Evolutionary conservation across 1,284 basidiomycete genomes (phyloP).

Genomic region (Spongispora temasekensis): DNA sequence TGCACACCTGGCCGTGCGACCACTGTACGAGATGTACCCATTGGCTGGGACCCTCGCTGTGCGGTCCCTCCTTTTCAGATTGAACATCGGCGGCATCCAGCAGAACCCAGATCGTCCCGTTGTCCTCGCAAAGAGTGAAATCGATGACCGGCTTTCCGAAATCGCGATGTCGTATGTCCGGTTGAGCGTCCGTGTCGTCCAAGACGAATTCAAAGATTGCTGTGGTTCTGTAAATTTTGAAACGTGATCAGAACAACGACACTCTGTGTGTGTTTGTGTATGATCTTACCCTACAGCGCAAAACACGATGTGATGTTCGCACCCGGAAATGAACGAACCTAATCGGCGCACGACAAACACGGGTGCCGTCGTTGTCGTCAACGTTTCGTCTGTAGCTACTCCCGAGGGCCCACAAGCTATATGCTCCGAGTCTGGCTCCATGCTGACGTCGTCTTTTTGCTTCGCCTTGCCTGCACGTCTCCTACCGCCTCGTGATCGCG

Average conservation of each 20-base stretch:
- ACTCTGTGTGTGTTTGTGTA: too few relatives aligned
- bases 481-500: slow-evolving; percentile 23
- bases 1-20: slow-evolving; percentile 22
- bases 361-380: slow-evolving; percentile 49
- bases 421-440: slow-evolving; percentile 11
- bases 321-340: slow-evolving; percentile 25
- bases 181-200: slow-evolving; percentile 30
- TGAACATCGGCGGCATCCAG: slow-evolving; percentile 49
- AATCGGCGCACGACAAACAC: slow-evolving; percentile 34
- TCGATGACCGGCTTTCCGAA: slow-evolving; percentile 61
- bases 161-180: slow-evolving; percentile 46
- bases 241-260: too few relatives aligned
- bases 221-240: slow-evolving; percentile 65
- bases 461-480: slow-evolving; percentile 30
- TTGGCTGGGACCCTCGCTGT: slow-evolving; percentile 26
- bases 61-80: slow-evolving; percentile 36
- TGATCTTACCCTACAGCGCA: slow-evolving; percentile 71
- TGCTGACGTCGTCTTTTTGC: slow-evolving; percentile 14
- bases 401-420: background rate
- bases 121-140: slow-evolving; percentile 48
- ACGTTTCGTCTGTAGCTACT: background rate
- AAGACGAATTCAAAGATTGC: slow-evolving; percentile 61
- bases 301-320: slow-evolving; percentile 54
- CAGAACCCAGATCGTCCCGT: slow-evolving; percentile 47
- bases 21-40: slow-evolving; percentile 22